Base-by-base conservation (phyloP, 495 filamentous ascomycete genomes). In the Cetradonia linearis region DNA sequence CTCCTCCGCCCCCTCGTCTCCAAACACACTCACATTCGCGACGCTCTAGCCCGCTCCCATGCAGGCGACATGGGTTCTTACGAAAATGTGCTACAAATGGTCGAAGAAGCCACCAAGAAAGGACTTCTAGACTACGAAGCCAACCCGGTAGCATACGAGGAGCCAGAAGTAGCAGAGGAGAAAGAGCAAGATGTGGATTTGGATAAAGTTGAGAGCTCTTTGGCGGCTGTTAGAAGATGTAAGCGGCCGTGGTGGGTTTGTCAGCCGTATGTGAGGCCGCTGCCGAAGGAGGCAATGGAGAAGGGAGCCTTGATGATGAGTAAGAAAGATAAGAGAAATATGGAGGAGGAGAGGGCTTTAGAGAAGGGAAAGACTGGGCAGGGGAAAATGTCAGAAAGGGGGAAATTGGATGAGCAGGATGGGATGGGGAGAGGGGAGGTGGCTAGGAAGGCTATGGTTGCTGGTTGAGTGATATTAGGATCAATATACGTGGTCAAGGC, bases 221-320 rank as follows among this genome's bases (percentile, higher is more conserved):
- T 83, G 30, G 79, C 79, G 33, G 81, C 85, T 2, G 84, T 91
- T 33, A 80, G 77, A 59, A 75, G 80, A 54, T 91, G 87, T 67
- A 82, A 81, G 67, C 72, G 88, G 56, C 93, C 93, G 3, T 96
- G 83, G 80, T 99, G 91, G 88, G 76, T 96, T 5, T 92, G 88
- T 48, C 93, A 99, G 73, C 89, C 93, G 3, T 88, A 96, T 65
- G 78, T 96, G 2, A 76, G 93, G 34, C 91, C 91, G 40, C 66
- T 95, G 66, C 93, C 93, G 1, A 88, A 88, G 66, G 92, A 97
- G 73, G 93, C 93, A 20, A 62, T 92, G 59, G 83, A 83, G 65
- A 89, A 86, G 66, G 93, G 93, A 3, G 83, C 84, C 42, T 76
- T 96, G 67, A 81, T 75, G 56, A 69, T 82, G 42, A 87, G 83